Conservation (phyloP, 164 flowering plant species). For the Pachysandra terminalis region DNA sequence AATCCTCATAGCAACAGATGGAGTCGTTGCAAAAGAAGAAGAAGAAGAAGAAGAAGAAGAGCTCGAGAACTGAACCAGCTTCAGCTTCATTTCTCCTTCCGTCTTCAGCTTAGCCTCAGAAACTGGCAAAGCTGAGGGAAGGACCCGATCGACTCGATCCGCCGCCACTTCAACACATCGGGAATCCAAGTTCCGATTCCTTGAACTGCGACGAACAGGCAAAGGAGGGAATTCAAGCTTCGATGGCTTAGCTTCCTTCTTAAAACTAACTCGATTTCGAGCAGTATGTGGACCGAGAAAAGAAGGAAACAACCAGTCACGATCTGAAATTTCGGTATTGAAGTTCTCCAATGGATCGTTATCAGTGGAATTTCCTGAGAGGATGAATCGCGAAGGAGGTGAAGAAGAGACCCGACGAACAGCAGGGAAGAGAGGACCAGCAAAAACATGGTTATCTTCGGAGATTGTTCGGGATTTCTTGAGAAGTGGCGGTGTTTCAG, state of each 20-base stretch:
- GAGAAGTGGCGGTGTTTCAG: constrained; percentile 41
- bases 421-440: constrained; percentile 42
- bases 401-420: constrained; percentile 41
- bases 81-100: constrained; percentile 21
- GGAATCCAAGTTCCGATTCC: constrained; percentile 6
- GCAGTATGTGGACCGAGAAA: constrained; percentile 57
- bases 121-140: constrained; percentile 5
- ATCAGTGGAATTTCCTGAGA: background rate
- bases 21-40: constrained; percentile 7
- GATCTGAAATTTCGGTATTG: constrained; percentile 27
- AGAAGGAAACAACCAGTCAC: constrained; percentile 69
- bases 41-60: constrained; percentile 12
- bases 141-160: constrained; percentile 1
- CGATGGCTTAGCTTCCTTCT: constrained; percentile 20
- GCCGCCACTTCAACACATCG: constrained; percentile 7
- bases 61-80: constrained; percentile 17
- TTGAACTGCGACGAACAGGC: constrained; percentile 25
- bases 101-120: constrained; percentile 18
- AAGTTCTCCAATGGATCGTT: constrained; percentile 6
- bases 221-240: constrained; percentile 23
- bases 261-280: constrained; percentile 29
- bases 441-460: constrained; percentile 20
- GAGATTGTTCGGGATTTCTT: constrained; percentile 47
- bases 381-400: constrained; percentile 24
- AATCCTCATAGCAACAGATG: constrained; percentile 13